These are phyloP conservation scores for Beauveria pseudobassiana DNA, from an alignment of 2,329 filamentous ascomycete genomes.

Conservation along the genomic window DNA sequence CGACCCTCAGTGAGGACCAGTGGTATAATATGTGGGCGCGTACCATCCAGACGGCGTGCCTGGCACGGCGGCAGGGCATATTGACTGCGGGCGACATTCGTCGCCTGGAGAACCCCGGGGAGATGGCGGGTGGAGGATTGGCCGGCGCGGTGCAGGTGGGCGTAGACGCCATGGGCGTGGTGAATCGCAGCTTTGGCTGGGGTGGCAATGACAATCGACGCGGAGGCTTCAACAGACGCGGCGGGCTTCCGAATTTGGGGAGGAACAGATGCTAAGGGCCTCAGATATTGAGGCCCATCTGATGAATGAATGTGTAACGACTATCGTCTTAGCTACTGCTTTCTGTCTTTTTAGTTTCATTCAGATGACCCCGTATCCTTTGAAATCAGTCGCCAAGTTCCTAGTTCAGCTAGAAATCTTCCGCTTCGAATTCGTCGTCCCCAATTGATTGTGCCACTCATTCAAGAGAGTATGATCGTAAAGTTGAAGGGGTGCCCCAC, in stretches of 20 bases:
- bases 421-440: no score
- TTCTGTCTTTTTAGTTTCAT: not conserved
- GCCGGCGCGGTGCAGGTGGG: slow-evolving; percentile 41
- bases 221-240: not conserved
- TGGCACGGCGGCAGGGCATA: slow-evolving; percentile 47
- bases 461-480: no score
- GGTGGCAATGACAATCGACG: slow-evolving; percentile 27
- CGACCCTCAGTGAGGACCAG: slow-evolving; percentile 46
- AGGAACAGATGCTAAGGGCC: slow-evolving; percentile 14
- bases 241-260: not conserved
- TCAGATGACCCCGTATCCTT: no score
- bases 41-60: slow-evolving; percentile 50
- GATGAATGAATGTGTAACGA: not conserved
- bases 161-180: slow-evolving; percentile 41
- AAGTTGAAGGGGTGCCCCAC: not conserved
- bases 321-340: not conserved
- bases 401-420: no score
- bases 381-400: no score
- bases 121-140: slow-evolving; percentile 26
- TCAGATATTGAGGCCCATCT: not conserved
- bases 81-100: slow-evolving; percentile 52
- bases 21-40: slow-evolving; percentile 58
- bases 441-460: no score
- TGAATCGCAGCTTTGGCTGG: slow-evolving; percentile 49
- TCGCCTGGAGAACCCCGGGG: slow-evolving; percentile 23